phyloP scores from a whole-genome alignment of 2,329 filamentous ascomycete species.

The Thyridium curvatum region DNA sequence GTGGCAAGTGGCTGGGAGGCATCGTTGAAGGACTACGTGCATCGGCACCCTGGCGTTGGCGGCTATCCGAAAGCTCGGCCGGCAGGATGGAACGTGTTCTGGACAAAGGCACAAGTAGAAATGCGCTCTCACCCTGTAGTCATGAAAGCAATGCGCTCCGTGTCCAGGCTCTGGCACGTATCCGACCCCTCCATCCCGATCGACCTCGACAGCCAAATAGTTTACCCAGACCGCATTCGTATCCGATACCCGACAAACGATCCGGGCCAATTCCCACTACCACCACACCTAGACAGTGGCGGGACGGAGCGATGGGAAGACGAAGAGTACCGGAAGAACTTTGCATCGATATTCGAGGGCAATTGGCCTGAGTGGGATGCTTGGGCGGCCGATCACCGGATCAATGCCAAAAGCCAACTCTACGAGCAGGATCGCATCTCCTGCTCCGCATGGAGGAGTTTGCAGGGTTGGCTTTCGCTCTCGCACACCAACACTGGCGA shows the following conservation, averaged over 20 bases:
- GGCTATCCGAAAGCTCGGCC: no score
- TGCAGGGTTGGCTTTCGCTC: slow-evolving; percentile 85
- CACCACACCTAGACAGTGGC: slow-evolving; percentile 68
- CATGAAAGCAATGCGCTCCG: no score
- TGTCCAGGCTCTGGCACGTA: no score
- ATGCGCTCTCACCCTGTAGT: no score
- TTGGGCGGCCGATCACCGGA: slow-evolving; percentile 68
- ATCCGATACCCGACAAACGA: slow-evolving; percentile 69
- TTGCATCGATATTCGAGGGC: slow-evolving; percentile 66
- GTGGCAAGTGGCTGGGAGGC: no score
- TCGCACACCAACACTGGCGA: slow-evolving; percentile 65
- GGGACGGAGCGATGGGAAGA: slow-evolving; percentile 71
- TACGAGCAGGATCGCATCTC: slow-evolving; percentile 78
- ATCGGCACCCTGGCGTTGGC: no score
- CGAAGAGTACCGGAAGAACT: slow-evolving; percentile 61
- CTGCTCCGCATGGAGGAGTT: slow-evolving; percentile 80
- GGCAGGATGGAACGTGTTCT: no score
- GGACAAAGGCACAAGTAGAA: no score
- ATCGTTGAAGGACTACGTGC: no score
- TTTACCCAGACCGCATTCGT: slow-evolving; percentile 68
- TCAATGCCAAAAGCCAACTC: slow-evolving; percentile 63
- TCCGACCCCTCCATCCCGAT: no score
- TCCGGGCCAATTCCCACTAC: slow-evolving; percentile 62
- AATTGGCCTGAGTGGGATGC: slow-evolving; percentile 77
- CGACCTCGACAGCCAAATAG: no score